Percentiles rank a stretch among this genome's conserved stretches.
phyloP scores from a whole-genome alignment of 768 basidiomycete species.

The Lactarius hengduanensis region DNA sequence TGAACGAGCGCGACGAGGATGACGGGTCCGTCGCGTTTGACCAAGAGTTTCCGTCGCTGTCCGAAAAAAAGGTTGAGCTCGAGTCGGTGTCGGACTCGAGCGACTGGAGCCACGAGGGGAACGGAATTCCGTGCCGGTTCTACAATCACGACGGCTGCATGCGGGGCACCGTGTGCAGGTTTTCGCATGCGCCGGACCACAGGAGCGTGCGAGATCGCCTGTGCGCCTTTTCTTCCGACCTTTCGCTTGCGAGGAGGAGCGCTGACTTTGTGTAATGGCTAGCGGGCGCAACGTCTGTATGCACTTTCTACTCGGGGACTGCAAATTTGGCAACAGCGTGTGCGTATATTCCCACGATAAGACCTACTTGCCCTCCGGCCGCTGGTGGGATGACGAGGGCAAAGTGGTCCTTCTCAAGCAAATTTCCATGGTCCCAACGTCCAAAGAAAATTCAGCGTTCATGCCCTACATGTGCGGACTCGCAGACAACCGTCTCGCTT shows the following conservation, averaged over 20 bases:
- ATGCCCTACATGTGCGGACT: conserved; percentile 14
- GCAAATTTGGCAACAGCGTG: conserved; percentile 39
- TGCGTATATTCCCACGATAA: conserved; percentile 53
- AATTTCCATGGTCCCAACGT: not conserved
- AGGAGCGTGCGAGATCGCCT: conserved; percentile 55
- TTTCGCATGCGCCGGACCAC: conserved; percentile 53
- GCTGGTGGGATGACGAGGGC: conserved; percentile 45
- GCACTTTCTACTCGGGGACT: conserved; percentile 41
- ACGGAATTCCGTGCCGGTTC: conserved; percentile 52
- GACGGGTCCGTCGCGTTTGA: conserved; percentile 21
- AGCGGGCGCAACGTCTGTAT: conserved; percentile 56
- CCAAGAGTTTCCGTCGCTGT: conserved; percentile 27
- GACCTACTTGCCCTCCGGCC: conserved; percentile 41
- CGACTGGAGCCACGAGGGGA: conserved; percentile 52
- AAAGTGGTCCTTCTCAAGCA: not conserved
- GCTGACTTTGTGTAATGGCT: conserved; percentile 3
- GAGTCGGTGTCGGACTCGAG: conserved; percentile 52
- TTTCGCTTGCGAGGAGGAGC: not conserved
- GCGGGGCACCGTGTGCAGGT: conserved; percentile 43
- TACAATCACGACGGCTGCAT: conserved; percentile 56
- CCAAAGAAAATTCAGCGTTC: not conserved
- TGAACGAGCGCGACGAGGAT: conserved; percentile 2
- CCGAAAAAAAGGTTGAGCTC: conserved; percentile 39
- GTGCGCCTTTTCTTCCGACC: conserved; percentile 37
- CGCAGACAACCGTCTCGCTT: conserved; percentile 13